A percentile compares a stretch with the other conserved stretches of the same genome.
phyloP scores from a whole-genome alignment of 2,329 filamentous ascomycete genomes.

The Paecilomyces niveus region DNA sequence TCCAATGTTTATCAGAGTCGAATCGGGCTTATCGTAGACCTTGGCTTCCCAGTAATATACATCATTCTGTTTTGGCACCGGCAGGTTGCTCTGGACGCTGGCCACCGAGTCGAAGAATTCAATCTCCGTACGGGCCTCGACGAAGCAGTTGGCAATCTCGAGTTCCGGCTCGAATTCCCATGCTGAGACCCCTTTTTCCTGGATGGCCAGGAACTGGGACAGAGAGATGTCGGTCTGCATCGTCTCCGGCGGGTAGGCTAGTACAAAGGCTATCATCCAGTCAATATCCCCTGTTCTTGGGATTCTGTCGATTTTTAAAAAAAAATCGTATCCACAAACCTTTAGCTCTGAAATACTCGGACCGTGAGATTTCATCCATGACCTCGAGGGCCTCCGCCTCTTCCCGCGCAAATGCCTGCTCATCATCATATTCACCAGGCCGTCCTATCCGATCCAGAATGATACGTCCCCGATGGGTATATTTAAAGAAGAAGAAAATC shows the following conservation, averaged over 20 bases:
- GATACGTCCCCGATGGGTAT: conserved; percentile 80
- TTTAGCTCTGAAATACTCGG: conserved; percentile 91
- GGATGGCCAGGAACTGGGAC: conserved; percentile 94
- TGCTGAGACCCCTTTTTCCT: conserved; percentile 98
- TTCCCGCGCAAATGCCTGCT: conserved; percentile 87
- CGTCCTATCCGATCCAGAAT: conserved; percentile 87
- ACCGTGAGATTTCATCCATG: conserved; percentile 89
- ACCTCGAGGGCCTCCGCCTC: conserved; percentile 90
- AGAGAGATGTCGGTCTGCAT: conserved; percentile 93
- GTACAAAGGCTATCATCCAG: conserved; percentile 66
- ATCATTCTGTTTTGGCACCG: conserved; percentile 96
- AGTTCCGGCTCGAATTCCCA: conserved; percentile 99
- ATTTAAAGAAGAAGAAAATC: conserved; percentile 88
- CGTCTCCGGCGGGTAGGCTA: conserved; percentile 91
- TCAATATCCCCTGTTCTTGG: background rate
- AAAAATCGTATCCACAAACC: conserved; percentile 49
- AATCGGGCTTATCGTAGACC: conserved; percentile 94
- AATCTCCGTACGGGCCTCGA: conserved; percentile 91
- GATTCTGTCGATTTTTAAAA: background rate
- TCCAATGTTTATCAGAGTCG: conserved; percentile 78
- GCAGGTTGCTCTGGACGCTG: conserved; percentile 92
- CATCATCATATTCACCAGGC: conserved; percentile 95
- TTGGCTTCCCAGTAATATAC: conserved; percentile 99
- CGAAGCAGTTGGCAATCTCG: conserved; percentile 98
- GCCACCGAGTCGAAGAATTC: conserved; percentile 98